Percentiles rank a stretch among this genome's conserved stretches.
phyloP scores from a whole-genome alignment of 148 eudicot genomes.

The Fallopia convolvulus region DNA sequence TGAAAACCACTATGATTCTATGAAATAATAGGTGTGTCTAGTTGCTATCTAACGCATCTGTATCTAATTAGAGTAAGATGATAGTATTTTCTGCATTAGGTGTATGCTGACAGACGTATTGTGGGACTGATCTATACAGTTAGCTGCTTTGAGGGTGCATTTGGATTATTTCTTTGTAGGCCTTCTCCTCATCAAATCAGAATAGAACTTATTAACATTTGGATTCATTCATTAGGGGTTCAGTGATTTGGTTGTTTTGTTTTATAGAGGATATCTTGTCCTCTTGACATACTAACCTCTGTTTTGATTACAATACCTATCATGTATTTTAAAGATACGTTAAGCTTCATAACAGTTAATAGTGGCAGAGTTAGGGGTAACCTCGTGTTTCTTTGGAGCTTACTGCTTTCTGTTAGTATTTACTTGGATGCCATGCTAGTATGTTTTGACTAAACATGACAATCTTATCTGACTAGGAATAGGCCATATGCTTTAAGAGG shows the following conservation, averaged over 20 bases:
- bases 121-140: background rate
- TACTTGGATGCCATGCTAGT: conserved; percentile 1
- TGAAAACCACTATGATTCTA: background rate
- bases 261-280: background rate
- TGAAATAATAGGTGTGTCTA: background rate
- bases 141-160: background rate
- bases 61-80: background rate
- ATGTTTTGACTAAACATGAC: background rate
- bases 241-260: background rate
- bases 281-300: background rate
- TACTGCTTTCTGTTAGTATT: background rate
- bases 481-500: background rate
- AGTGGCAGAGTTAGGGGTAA: background rate
- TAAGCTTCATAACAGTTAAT: background rate
- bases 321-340: background rate
- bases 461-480: background rate
- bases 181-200: background rate
- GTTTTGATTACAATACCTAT: background rate
- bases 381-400: background rate
- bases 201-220: background rate
- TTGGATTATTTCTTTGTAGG: background rate
- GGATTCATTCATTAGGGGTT: background rate
- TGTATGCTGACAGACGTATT: background rate
- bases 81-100: background rate
- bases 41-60: background rate